Percentiles rank a stretch among this genome's conserved stretches.
Conservation (phyloP, 306 rosid genomes). For the Cercis canadensis region DNA sequence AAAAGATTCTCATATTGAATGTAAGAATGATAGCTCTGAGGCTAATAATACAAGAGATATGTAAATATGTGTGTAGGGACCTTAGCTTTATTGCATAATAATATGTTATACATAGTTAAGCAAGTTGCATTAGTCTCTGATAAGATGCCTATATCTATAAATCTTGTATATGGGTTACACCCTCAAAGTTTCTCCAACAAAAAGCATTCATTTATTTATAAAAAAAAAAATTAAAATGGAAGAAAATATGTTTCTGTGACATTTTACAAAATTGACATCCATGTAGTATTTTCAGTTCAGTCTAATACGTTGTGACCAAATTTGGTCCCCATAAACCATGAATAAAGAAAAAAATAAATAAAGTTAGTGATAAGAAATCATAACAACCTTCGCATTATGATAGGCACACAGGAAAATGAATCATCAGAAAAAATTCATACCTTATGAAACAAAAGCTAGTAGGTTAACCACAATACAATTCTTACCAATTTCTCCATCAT, state of each 20-base stretch:
- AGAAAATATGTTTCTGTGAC: not conserved
- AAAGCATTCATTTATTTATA: not conserved
- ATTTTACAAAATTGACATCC: too few relatives aligned
- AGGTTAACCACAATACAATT: constrained; percentile 25
- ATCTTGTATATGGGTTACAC: not conserved
- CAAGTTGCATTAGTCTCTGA: not conserved
- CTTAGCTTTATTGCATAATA: not conserved
- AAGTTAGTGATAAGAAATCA: constrained; percentile 15
- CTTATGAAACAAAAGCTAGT: constrained; percentile 3
- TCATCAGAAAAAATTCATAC: constrained; percentile 16
- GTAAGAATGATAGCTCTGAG: constrained; percentile 6
- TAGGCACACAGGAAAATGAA: constrained; percentile 16
- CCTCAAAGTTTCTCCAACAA: not conserved
- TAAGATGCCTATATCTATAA: not conserved
- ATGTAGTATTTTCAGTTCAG: not conserved
- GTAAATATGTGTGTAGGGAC: too few relatives aligned
- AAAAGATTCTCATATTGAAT: not conserved
- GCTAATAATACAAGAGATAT: not conserved
- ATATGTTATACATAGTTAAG: constrained; percentile 2
- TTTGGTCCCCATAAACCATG: constrained; percentile 18
- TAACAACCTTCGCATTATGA: constrained; percentile 9
- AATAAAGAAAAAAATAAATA: not conserved
- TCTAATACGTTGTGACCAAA: not conserved
- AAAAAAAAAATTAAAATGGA: constrained; percentile 4
- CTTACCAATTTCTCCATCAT: constrained; percentile 94